These are phyloP conservation scores for Parsonsia alboflavescens DNA, from an alignment of 257 asterid genomes.

Conservation along the genomic window DNA sequence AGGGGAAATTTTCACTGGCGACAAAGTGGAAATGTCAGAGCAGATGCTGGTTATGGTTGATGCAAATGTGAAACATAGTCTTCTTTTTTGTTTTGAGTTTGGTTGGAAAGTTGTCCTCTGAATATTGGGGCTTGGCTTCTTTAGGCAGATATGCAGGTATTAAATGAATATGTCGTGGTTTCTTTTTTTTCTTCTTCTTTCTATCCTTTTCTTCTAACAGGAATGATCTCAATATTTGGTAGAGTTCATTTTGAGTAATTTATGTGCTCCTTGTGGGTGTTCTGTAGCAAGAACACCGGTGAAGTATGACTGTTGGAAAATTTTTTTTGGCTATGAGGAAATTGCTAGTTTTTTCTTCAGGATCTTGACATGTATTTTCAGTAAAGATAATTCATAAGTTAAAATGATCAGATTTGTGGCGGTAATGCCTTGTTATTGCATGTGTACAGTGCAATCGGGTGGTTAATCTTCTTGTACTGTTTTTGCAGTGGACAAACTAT, in stretches of 20 bases:
- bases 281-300: not conserved
- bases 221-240: not conserved
- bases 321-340: not conserved
- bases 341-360: not conserved
- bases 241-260: constrained; percentile 1
- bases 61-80: constrained; percentile 26
- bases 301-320: not conserved
- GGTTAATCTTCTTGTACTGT: not conserved
- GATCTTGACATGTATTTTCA: not conserved
- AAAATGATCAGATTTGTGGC: not conserved
- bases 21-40: constrained; percentile 38
- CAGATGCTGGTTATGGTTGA: constrained; percentile 42
- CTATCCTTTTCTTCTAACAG: not conserved
- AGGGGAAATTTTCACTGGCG: constrained; percentile 51
- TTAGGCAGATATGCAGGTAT: constrained; percentile 34
- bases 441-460: not conserved
- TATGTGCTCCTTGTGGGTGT: not conserved
- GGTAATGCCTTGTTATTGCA: not conserved
- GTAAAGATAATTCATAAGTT: not conserved
- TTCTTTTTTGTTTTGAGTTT: constrained; percentile 21
- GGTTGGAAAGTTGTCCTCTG: constrained; percentile 24
- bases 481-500: not conserved
- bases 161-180: constrained; percentile 6
- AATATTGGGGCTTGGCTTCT: constrained; percentile 25
- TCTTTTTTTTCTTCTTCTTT: too few relatives aligned